phyloP scores from a whole-genome alignment of 306 rosid genomes.

The Lithocarpus polystachyus region DNA sequence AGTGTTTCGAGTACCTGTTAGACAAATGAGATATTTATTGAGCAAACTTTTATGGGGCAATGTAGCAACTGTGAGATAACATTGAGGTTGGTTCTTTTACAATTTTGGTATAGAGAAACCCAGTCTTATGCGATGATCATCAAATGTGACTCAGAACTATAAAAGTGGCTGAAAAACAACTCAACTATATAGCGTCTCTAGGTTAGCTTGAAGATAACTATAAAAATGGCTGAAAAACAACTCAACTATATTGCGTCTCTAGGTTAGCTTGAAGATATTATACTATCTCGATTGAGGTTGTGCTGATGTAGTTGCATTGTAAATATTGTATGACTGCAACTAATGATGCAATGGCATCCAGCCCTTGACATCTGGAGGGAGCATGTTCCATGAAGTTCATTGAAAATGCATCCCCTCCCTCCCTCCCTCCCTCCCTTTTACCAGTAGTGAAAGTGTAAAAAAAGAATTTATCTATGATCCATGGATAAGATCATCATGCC shows the following conservation, averaged over 20 bases:
- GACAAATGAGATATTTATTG: background rate
- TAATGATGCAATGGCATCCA: background rate
- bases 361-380: background rate
- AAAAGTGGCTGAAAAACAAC: background rate
- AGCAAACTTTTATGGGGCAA: background rate
- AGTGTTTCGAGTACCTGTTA: background rate
- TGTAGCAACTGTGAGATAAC: background rate
- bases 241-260: background rate
- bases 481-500: background rate
- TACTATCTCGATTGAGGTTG: background rate
- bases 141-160: background rate
- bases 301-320: background rate
- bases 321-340: background rate
- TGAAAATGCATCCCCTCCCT: background rate
- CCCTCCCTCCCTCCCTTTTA: background rate
- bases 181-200: background rate
- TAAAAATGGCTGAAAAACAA: background rate
- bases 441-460: background rate
- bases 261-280: background rate
- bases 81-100: background rate
- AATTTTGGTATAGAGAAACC: background rate
- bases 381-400: background rate
- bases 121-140: background rate
- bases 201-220: background rate
- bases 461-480: background rate